A percentile compares a stretch with the other conserved stretches of the same genome.
Evolutionary conservation across 1,284 basidiomycete species (phyloP).

Genomic region (Anthracocystis walkeri): DNA sequence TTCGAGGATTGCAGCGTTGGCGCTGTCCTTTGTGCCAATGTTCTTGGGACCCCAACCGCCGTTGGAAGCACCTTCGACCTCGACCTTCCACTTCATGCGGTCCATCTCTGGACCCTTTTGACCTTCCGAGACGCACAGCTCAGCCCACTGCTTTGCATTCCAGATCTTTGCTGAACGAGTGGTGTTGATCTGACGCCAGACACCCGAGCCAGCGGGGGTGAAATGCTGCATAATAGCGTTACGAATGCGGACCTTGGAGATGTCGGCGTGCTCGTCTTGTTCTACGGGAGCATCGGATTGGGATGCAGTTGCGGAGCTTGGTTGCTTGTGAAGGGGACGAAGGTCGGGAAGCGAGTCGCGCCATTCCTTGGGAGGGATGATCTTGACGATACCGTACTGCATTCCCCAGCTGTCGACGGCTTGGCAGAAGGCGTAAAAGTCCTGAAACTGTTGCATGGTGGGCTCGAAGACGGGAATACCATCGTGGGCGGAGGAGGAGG

Average conservation of each 20-base stretch:
- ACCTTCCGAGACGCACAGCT: conserved; percentile 48
- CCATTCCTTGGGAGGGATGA: conserved; percentile 67
- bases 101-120: conserved; percentile 66
- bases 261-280: conserved; percentile 29
- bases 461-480: conserved; percentile 68
- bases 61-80: conserved; percentile 51
- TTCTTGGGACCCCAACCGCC: conserved; percentile 50
- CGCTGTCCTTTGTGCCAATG: conserved; percentile 38
- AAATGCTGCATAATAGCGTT: conserved; percentile 68
- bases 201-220: conserved; percentile 61
- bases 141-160: conserved; percentile 68
- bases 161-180: conserved; percentile 61
- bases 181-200: conserved; percentile 67
- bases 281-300: not conserved
- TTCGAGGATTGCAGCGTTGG: conserved; percentile 33
- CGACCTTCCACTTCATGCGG: conserved; percentile 62
- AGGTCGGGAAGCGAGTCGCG: conserved; percentile 58
- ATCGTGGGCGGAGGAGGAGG: conserved; percentile 33
- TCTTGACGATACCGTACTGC: conserved; percentile 67
- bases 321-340: conserved; percentile 23
- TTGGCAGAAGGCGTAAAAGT: conserved; percentile 66
- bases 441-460: conserved; percentile 65
- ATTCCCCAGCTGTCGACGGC: conserved; percentile 68
- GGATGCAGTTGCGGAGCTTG: conserved; percentile 7
- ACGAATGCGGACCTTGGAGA: conserved; percentile 61